Evolutionary conservation across 352 stramenopile species (phyloP), one percentile per base, ranked within the genome.

Genomic region (Thalassiosira mediterranea): DNA sequence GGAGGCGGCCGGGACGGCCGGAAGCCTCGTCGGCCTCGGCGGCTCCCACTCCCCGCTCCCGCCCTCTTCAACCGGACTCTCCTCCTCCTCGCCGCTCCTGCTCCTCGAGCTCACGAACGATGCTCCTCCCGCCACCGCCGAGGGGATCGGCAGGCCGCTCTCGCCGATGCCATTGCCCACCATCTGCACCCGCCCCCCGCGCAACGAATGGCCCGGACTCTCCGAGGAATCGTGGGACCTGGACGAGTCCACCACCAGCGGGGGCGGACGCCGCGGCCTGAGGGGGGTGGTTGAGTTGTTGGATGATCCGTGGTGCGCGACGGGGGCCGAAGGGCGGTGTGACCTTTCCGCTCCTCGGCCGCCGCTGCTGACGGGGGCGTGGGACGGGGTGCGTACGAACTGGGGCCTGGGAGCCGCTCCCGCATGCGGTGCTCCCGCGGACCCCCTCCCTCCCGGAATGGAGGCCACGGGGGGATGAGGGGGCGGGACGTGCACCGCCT

Each of bases 11-110:
- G 59, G 59, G 1, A 52, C 59, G 44, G 58, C 58, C 19, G 59
- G 59, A 42, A 59, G 28, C 32, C 59, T 68, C 15, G 19, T 68
- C 32, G 59, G 59, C 17, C 59, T 31, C 7, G 59, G 59, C n/a
- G 59, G 59, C 28, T 68, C 59, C 42, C 44, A 68, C 46, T 56
- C 44, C 21, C 32, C 49, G 8, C 4, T 37, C 21, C 58, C 31
- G 31, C 23, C 58, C 10, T 4, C 25, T 15, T 32, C 25, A 23
- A 1, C 26, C 5, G 42, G n/a, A n/a, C 8, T 2, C 42, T 21
- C 51, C 11, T 32, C 37, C 29, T 47, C 58, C 40, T 68, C 59
- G 28, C 26, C 32, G 19, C 37, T 56, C 23, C 59, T 44, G 38
- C 37, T 47, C 7, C 44, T 44, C n/a, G n/a, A n/a, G 37, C 59